Base-by-base conservation (phyloP, 768 basidiomycete species). In the Coprinopsis sp. region DNA sequence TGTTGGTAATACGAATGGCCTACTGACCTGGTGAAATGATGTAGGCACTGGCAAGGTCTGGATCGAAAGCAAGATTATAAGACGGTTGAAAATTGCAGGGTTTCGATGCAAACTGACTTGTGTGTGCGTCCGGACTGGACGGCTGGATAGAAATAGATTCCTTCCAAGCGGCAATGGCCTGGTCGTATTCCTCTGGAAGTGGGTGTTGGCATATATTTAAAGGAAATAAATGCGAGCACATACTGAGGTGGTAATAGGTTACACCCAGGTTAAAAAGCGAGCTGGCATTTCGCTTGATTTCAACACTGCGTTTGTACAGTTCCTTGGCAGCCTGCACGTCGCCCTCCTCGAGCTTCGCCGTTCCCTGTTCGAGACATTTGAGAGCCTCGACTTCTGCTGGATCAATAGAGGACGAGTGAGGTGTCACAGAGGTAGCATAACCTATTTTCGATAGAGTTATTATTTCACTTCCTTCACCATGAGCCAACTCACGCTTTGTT, bases 21-120 rank as follows among this genome's bases (percentile, higher is more conserved):
- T 57, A 64, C 61, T 19, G 42, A 62, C 72, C 66, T 61, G 71
- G 71, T 39, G 87, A 87, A 58, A 90, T 82, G 58, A 92, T 85
- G 67, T 91, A 92, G 56, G 90, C 90, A 62, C 87, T 91, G 43
- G 91, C 90, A 38, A 92, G 72, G 69, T 92, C 89, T 92, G 57
- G 51, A 53, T 34, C 47, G 54, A 57, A 52, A 58, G 23, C 16
- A 4, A 37, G 56, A 51, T 30, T 52, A 42, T 46, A 52, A 49
- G 42, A 45, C 22, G 19, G 22, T 48, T 45, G 24, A 51, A 49
- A 47, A 57, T 37, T 14, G 18, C n/a, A 28, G 4, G 14, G 12
- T 4, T 42, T n/a, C 23, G 6, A 11, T 39, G 45, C 53, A 56
- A 38, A 71, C 79, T 51, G 63, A 91, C 91, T 92, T 29, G 87